Evolutionary conservation across 2,329 filamentous ascomycete species (phyloP).

Genomic region (Lasiodiplodia gonubiensis): DNA sequence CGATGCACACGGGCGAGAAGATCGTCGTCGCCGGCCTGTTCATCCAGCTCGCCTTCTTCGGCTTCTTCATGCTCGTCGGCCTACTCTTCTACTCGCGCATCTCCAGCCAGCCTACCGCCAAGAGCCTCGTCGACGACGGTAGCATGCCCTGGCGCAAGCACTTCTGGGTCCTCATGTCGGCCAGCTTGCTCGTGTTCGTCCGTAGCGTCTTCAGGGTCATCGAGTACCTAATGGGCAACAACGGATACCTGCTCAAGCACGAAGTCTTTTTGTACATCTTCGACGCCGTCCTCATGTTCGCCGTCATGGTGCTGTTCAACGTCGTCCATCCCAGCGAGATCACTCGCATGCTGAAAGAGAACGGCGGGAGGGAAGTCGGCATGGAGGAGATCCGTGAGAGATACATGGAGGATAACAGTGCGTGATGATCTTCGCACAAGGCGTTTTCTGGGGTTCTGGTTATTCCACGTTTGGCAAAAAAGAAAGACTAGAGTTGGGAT

Average conservation of each 20-base stretch:
- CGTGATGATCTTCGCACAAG: neutral
- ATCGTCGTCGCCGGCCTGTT: slow-evolving; percentile 38
- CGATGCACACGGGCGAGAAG: slow-evolving; percentile 4
- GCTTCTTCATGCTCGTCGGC: slow-evolving; percentile 39
- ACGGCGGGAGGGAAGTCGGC: neutral
- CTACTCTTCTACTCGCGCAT: slow-evolving; percentile 38
- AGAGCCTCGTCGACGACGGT: neutral
- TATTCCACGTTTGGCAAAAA: no score
- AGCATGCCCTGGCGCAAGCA: slow-evolving; percentile 41
- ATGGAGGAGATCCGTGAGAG: slow-evolving; percentile 5
- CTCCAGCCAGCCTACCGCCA: neutral
- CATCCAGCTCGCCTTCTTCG: slow-evolving; percentile 42
- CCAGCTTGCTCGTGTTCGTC: slow-evolving; percentile 54
- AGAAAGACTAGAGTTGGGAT: no score
- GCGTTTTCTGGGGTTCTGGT: neutral
- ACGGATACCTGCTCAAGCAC: slow-evolving; percentile 51
- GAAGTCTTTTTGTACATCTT: slow-evolving; percentile 57
- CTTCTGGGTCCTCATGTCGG: slow-evolving; percentile 52
- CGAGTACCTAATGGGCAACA: slow-evolving; percentile 55
- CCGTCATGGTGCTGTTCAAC: slow-evolving; percentile 50
- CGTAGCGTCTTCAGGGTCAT: slow-evolving; percentile 56
- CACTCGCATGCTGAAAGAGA: slow-evolving; percentile 15
- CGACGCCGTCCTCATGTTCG: slow-evolving; percentile 53
- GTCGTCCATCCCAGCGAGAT: slow-evolving; percentile 45
- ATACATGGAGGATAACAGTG: slow-evolving; percentile 1